A percentile compares a stretch with the other conserved stretches of the same genome.
phyloP scores from a whole-genome alignment of 345 rosid species.

The Eucalyptus curtisii region DNA sequence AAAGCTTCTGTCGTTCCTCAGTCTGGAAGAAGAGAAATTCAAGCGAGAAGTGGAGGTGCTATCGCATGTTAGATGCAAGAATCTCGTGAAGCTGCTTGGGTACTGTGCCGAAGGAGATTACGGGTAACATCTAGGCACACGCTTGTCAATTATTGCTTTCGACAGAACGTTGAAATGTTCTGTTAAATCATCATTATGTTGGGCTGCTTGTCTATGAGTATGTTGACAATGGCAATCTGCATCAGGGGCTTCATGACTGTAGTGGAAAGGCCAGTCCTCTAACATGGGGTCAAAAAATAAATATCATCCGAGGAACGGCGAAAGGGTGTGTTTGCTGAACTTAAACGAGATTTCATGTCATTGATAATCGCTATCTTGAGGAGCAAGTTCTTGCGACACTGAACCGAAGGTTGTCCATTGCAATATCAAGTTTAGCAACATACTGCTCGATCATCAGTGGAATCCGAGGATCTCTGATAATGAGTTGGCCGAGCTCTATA shows the following conservation, averaged over 20 bases:
- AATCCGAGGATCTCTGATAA: conserved; percentile 59
- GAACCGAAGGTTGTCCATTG: conserved; percentile 52
- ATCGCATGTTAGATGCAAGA: conserved; percentile 45
- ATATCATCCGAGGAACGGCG: conserved; percentile 60
- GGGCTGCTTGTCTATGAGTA: conserved; percentile 39
- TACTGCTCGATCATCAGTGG: conserved; percentile 68
- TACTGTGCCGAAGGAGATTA: conserved; percentile 43
- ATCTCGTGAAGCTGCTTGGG: conserved; percentile 51
- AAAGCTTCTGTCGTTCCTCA: not conserved
- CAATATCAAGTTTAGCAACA: conserved; percentile 46
- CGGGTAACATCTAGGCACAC: conserved; percentile 20
- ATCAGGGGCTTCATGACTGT: conserved; percentile 64
- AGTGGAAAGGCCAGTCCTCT: conserved; percentile 29
- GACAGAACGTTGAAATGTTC: not conserved
- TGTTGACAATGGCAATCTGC: conserved; percentile 52
- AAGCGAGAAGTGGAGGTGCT: conserved; percentile 30
- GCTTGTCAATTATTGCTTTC: not conserved
- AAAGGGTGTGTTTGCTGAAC: conserved; percentile 35
- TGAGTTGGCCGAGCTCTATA: conserved; percentile 20
- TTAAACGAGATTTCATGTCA: not conserved
- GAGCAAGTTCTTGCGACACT: conserved; percentile 16
- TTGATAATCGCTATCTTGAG: not conserved
- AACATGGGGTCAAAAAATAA: conserved; percentile 40
- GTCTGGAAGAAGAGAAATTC: conserved; percentile 22
- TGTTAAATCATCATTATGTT: not conserved